Evolutionary conservation across 2,329 filamentous ascomycete genomes (phyloP).

Genomic region (Verticillium alfalfae): DNA sequence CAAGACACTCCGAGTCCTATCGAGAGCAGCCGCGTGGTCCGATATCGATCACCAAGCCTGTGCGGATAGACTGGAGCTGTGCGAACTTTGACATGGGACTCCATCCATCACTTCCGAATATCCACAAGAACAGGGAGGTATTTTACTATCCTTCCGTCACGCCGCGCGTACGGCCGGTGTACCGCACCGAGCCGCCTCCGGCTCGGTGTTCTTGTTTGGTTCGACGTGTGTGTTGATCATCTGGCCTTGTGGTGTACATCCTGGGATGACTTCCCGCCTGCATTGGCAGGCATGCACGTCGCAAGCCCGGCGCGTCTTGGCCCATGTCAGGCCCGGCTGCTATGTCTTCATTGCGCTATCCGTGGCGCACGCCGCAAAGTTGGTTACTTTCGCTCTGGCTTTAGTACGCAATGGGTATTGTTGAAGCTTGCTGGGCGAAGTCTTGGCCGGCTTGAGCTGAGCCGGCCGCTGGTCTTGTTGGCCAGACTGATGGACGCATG

Average conservation of each 20-base stretch:
- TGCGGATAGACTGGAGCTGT: background rate
- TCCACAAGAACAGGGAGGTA: background rate
- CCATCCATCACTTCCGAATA: background rate
- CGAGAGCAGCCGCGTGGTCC: background rate
- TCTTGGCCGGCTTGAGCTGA: background rate
- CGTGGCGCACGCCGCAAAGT: background rate
- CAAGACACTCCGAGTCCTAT: background rate
- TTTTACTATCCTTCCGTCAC: background rate
- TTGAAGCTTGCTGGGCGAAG: background rate
- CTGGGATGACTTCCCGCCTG: background rate
- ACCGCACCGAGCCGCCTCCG: background rate
- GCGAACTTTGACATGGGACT: background rate
- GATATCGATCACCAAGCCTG: background rate
- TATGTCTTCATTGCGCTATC: background rate
- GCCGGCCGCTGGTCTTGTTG: background rate
- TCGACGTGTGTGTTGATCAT: background rate
- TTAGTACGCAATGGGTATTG: background rate
- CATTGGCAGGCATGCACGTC: background rate
- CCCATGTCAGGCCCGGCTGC: background rate
- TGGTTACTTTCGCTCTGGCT: background rate
- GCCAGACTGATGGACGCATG: background rate
- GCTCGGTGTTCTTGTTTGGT: background rate
- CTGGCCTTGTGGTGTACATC: background rate
- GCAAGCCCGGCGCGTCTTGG: background rate
- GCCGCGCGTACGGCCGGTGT: background rate